These are phyloP conservation scores for Leptographium galeiforme DNA, from an alignment of 2,329 filamentous ascomycete species.

Conservation along the genomic window DNA sequence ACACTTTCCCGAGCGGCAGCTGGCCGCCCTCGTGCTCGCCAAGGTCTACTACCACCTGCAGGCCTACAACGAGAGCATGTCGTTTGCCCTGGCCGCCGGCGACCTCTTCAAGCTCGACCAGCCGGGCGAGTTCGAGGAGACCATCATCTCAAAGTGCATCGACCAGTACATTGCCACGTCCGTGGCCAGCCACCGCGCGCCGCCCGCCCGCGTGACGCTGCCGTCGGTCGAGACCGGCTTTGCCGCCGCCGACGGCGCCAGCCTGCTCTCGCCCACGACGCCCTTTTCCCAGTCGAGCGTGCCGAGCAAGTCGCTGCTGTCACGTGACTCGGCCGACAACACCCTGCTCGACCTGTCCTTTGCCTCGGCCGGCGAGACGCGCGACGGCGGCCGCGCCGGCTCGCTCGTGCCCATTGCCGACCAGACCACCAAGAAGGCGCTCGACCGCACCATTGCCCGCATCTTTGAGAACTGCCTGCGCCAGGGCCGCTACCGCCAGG, in stretches of 20 bases:
- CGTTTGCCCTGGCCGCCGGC: slow-evolving; percentile 86
- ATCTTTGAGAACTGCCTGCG: slow-evolving; percentile 84
- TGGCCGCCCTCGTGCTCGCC: slow-evolving; percentile 85
- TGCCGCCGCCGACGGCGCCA: slow-evolving; percentile 51
- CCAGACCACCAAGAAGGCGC: slow-evolving; percentile 60
- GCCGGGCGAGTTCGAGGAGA: slow-evolving; percentile 93
- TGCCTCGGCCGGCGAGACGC: slow-evolving; percentile 29
- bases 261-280: slow-evolving; percentile 74
- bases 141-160: slow-evolving; percentile 95
- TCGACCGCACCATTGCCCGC: slow-evolving; percentile 74
- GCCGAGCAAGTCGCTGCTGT: slow-evolving; percentile 90
- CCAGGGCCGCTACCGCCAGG: slow-evolving; percentile 81
- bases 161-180: slow-evolving; percentile 87
- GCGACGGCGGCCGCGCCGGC: slow-evolving; percentile 39
- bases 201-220: slow-evolving; percentile 31
- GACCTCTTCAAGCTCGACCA: slow-evolving; percentile 89
- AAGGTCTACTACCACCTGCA: slow-evolving; percentile 99
- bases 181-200: slow-evolving; percentile 33
- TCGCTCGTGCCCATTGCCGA: slow-evolving; percentile 55
- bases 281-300: slow-evolving; percentile 90
- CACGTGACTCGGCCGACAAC: slow-evolving; percentile 58
- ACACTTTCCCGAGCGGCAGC: slow-evolving; percentile 79
- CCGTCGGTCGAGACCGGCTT: slow-evolving; percentile 74
- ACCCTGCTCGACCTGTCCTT: slow-evolving; percentile 46
- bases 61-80: slow-evolving; percentile 99